Evolutionary conservation across 2,329 filamentous ascomycete genomes (phyloP), one percentile per base, ranked within the genome.

Genomic region (Arthroderma sp.): DNA sequence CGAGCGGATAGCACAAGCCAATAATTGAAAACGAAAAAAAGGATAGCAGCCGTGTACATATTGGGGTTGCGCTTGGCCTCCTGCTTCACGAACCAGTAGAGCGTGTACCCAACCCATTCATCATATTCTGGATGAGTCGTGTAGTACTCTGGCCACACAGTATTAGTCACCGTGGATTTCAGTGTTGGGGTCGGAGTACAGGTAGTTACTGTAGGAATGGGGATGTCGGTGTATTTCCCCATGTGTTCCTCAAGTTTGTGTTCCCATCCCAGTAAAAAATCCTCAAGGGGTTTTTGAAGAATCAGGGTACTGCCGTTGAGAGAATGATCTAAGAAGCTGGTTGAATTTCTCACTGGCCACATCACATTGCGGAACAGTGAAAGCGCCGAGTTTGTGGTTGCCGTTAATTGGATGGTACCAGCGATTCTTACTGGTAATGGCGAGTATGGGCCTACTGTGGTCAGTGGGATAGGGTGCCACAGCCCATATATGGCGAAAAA

Each of bases 391-490:
- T 64, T 62, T 13, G 61, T 55, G 9, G 61, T 56, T 37, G 58
- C 58, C 15, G 63, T 61, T 39, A 65, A 31, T 54, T 66, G 62
- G 15, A 63, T 53, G 21, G 61, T 59, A n/a, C 62, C 61, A 9
- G 63, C 25, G 9, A 62, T 52, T 39, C 65, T 62, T 5, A 64
- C 62, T 7, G 58, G 33, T 15, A 62, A 33, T 9, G 64, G 58
- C 13, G 57, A 56, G 17, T 58, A 51, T 25, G 63, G 61, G 11
- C 61, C 56, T 19, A 66, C 59, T 8, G 57, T 55, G 9, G 62
- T 65, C 37, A 62, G 60, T 0, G 65, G 65, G 38, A 66, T 59
- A 13, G 56, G 58, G n/a, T 57, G 51, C 31, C 59, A 66, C 11
- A 60, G 51, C 6, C 65, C 62, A 55, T 61, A 65, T 41, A 66